These are phyloP conservation scores for Botrytis elliptica DNA, from an alignment of 2,329 filamentous ascomycete species.

Conservation along the genomic window DNA sequence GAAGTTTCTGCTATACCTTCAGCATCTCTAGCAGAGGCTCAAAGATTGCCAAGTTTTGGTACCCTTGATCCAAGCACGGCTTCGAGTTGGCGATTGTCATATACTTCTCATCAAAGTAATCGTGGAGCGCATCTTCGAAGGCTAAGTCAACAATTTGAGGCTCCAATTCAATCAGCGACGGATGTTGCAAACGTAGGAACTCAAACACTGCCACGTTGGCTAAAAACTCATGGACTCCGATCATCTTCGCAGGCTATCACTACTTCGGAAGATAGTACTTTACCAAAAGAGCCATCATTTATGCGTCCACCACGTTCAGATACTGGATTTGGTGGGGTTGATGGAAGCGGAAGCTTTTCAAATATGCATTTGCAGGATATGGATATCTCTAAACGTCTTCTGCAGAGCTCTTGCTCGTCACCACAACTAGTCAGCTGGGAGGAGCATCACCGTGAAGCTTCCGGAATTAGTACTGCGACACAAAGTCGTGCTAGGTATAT, in stretches of 20 bases:
- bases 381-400: conserved; percentile 34
- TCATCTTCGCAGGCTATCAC: conserved; percentile 26
- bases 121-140: conserved; percentile 34
- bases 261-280: conserved; percentile 22
- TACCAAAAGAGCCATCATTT: conserved; percentile 7
- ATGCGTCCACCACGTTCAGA: conserved; percentile 20
- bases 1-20: conserved; percentile 28
- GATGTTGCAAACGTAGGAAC: conserved; percentile 17
- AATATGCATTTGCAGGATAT: conserved; percentile 36
- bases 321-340: conserved; percentile 35
- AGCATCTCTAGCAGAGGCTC: conserved; percentile 31
- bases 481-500: conserved; percentile 27
- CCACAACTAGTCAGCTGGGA: conserved; percentile 31
- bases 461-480: conserved; percentile 26
- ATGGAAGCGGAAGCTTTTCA: conserved; percentile 28
- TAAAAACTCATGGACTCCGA: conserved; percentile 31
- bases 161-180: conserved; percentile 18
- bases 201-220: conserved; percentile 27
- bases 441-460: conserved; percentile 25
- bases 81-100: conserved; percentile 39
- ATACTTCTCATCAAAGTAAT: conserved; percentile 27
- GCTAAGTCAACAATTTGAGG: conserved; percentile 30
- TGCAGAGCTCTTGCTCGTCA: conserved; percentile 32
- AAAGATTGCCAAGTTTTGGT: conserved; percentile 33
- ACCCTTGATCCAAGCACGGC: conserved; percentile 20